phyloP scores from a whole-genome alignment of 129 eudicot species.

The Tagetes patula region DNA sequence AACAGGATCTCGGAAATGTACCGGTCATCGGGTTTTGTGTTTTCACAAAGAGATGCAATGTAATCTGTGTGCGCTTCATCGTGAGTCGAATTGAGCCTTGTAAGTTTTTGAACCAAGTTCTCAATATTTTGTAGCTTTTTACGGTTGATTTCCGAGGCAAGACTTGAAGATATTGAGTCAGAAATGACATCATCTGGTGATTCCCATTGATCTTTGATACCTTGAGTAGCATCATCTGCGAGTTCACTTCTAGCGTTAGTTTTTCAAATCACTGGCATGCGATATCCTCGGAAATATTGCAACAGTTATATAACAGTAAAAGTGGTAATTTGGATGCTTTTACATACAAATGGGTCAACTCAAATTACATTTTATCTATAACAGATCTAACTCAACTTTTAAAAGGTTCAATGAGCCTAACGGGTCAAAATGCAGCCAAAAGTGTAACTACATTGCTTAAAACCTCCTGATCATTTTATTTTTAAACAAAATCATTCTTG shows the following conservation, averaged over 20 bases:
- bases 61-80: slow-evolving; percentile 81
- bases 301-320: neutral
- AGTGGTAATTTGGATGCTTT: neutral
- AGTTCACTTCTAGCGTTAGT: slow-evolving; percentile 11
- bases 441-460: neutral
- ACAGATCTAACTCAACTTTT: neutral
- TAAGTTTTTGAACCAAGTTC: slow-evolving; percentile 72
- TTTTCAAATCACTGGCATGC: neutral
- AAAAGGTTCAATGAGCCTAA: neutral
- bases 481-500: neutral
- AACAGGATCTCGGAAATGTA: slow-evolving; percentile 83
- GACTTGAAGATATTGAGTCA: slow-evolving; percentile 30
- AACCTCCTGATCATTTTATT: neutral
- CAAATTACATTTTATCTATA: slow-evolving; percentile 9
- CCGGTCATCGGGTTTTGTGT: slow-evolving; percentile 75
- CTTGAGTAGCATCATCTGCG: slow-evolving; percentile 45
- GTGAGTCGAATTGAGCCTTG: slow-evolving; percentile 66
- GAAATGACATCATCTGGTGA: slow-evolving; percentile 34
- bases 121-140: slow-evolving; percentile 74
- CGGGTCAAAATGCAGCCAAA: neutral
- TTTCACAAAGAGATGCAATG: slow-evolving; percentile 85
- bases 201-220: slow-evolving; percentile 30
- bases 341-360: neutral
- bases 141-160: slow-evolving; percentile 58
- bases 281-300: neutral